Conservation (phyloP, 1,284 basidiomycete species). For the Mixia osmundae region DNA sequence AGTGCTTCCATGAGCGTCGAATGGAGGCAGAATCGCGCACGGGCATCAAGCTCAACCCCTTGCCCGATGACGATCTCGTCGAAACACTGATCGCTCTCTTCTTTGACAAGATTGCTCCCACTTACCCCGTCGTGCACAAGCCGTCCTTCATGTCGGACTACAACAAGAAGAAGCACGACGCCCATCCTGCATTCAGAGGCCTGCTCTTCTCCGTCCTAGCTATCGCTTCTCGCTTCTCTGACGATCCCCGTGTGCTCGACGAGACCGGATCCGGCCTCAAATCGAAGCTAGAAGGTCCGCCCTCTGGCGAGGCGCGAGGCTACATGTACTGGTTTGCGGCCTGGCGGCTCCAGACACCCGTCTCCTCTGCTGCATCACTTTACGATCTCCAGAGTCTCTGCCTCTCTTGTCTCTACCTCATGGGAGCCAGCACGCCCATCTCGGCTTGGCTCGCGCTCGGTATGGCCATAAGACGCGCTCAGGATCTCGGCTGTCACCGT, state of each 20-base stretch:
- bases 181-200: constrained; percentile 38
- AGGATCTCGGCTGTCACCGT: constrained; percentile 28
- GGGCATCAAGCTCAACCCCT: too few species aligned
- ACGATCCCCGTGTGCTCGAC: constrained; percentile 34
- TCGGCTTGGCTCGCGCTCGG: constrained; percentile 8
- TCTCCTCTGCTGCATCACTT: constrained; percentile 27
- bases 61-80: constrained; percentile 30
- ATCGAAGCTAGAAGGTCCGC: not conserved
- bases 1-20: too few species aligned
- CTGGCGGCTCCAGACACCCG: not conserved
- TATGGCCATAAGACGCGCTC: constrained; percentile 10
- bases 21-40: too few species aligned
- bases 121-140: constrained; percentile 50
- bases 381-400: constrained; percentile 45
- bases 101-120: constrained; percentile 37
- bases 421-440: constrained; percentile 3
- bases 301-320: not conserved
- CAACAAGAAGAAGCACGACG: constrained; percentile 33
- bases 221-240: constrained; percentile 39
- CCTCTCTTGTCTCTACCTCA: constrained; percentile 6
- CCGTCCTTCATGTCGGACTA: constrained; percentile 44
- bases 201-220: constrained; percentile 47
- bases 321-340: not conserved
- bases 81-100: constrained; percentile 38
- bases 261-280: not conserved